Evolutionary conservation across 1,139 yeast genomes (phyloP).

Genomic region (Debaryomycetaceae sp.): DNA sequence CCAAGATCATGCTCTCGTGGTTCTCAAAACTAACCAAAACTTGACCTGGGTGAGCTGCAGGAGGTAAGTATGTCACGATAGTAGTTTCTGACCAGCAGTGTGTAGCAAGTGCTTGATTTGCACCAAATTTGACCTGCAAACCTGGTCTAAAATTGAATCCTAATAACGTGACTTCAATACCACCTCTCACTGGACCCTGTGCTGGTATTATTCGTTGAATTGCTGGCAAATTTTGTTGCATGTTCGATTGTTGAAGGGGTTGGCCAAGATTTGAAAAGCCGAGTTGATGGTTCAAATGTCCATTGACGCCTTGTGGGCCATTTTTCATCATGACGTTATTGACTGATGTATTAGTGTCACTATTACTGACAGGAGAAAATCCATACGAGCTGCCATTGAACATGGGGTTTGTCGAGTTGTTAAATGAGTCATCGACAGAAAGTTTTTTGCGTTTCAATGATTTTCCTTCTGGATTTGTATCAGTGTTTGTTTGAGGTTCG

Average conservation of each 20-base stretch:
- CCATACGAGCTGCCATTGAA: conserved; percentile 41
- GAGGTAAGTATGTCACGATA: conserved; percentile 89
- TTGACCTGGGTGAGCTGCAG: conserved; percentile 84
- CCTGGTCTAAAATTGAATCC: conserved; percentile 88
- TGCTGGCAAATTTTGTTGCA: conserved; percentile 39
- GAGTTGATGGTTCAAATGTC: conserved; percentile 7
- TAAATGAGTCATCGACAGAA: conserved; percentile 43
- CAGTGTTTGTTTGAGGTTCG: conserved; percentile 50
- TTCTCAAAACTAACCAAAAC: conserved; percentile 81
- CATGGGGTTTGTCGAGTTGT: conserved; percentile 40
- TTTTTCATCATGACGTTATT: conserved; percentile 13
- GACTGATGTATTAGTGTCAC: conserved; percentile 43
- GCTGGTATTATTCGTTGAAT: conserved; percentile 89
- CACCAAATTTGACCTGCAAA: conserved; percentile 80
- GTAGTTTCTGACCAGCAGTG: conserved; percentile 97
- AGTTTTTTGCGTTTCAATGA: conserved; percentile 41
- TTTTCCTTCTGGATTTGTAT: conserved; percentile 25
- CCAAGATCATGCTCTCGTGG: conserved; percentile 27
- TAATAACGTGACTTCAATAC: conserved; percentile 85
- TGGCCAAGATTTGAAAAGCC: conserved; percentile 15
- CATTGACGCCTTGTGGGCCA: conserved; percentile 4
- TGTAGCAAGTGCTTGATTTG: conserved; percentile 76
- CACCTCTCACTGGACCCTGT: conserved; percentile 93
- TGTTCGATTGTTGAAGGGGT: conserved; percentile 9
- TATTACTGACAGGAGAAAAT: conserved; percentile 43